phyloP scores from a whole-genome alignment of 2,329 filamentous ascomycete genomes.

The Cladosporium velox region DNA sequence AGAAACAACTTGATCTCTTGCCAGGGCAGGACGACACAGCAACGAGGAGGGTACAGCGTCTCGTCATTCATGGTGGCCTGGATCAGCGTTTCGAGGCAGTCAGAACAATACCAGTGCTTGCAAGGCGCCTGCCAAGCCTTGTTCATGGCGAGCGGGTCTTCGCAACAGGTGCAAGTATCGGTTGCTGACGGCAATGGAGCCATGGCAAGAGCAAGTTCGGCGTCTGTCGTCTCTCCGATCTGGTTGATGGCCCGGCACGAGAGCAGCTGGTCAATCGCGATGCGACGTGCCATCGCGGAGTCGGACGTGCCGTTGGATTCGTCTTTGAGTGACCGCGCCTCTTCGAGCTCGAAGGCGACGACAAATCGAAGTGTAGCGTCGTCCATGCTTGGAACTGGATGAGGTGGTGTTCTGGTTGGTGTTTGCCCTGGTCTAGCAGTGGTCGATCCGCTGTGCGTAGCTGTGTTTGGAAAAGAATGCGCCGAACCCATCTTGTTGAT shows the following conservation, averaged over 20 bases:
- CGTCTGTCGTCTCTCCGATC: not conserved
- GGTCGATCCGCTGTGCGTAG: not conserved
- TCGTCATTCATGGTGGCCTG: not conserved
- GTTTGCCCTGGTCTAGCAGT: not conserved
- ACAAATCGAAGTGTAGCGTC: not conserved
- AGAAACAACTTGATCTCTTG: not conserved
- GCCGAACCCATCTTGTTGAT: not conserved
- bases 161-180: not conserved
- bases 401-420: not conserved
- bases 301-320: not conserved
- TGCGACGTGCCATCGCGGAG: not conserved
- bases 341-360: not conserved
- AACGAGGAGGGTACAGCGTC: not conserved
- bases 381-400: not conserved
- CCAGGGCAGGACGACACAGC: not conserved
- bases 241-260: not conserved
- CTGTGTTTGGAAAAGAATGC: not conserved
- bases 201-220: not conserved
- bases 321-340: not conserved
- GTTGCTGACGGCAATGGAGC: not conserved
- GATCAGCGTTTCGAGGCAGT: not conserved
- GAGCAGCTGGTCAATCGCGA: not conserved
- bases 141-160: not conserved
- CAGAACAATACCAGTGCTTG: not conserved
- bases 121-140: not conserved